Percentiles rank a stretch among this genome's conserved stretches.
Conservation (phyloP, 768 basidiomycete species). For the Termitomyces sp. region DNA sequence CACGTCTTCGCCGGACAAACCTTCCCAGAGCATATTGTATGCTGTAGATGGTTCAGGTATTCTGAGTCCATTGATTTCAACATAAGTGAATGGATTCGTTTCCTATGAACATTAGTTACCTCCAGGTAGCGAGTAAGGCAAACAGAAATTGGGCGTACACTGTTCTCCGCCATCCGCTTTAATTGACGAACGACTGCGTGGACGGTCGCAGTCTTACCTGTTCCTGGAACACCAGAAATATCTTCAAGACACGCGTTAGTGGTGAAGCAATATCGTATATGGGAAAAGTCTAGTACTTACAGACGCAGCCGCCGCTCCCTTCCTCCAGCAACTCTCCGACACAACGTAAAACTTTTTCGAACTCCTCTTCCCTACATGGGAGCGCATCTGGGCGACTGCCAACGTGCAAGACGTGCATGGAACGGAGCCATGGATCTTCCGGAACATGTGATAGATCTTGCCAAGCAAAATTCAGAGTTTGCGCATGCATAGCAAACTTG, state of each 20-base stretch:
- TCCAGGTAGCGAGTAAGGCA: neutral
- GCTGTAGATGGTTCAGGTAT: constrained; percentile 92
- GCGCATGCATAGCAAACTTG: constrained; percentile 22
- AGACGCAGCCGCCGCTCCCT: constrained; percentile 92
- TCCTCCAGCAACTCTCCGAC: constrained; percentile 87
- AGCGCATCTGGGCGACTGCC: constrained; percentile 86
- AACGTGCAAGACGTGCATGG: constrained; percentile 90
- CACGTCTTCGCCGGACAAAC: constrained; percentile 76
- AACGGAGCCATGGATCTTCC: constrained; percentile 76
- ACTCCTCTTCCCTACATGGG: constrained; percentile 88
- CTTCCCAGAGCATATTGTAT: constrained; percentile 90
- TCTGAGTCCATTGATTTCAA: constrained; percentile 95
- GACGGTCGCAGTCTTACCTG: constrained; percentile 97
- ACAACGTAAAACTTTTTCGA: constrained; percentile 62
- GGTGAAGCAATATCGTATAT: constrained; percentile 3
- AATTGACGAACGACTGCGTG: constrained; percentile 89
- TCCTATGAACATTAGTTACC: constrained; percentile 47
- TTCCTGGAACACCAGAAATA: constrained; percentile 98
- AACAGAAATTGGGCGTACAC: constrained; percentile 41
- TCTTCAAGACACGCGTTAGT: constrained; percentile 41
- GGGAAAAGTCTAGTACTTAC: constrained; percentile 40
- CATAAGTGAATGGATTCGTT: constrained; percentile 90
- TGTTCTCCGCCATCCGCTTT: constrained; percentile 80
- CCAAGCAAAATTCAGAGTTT: constrained; percentile 23
- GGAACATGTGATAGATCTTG: constrained; percentile 50